Percentiles rank a stretch among this genome's conserved stretches.
Conservation (phyloP, 2,329 filamentous ascomycete genomes). For the Botryosphaeria dothidea region DNA sequence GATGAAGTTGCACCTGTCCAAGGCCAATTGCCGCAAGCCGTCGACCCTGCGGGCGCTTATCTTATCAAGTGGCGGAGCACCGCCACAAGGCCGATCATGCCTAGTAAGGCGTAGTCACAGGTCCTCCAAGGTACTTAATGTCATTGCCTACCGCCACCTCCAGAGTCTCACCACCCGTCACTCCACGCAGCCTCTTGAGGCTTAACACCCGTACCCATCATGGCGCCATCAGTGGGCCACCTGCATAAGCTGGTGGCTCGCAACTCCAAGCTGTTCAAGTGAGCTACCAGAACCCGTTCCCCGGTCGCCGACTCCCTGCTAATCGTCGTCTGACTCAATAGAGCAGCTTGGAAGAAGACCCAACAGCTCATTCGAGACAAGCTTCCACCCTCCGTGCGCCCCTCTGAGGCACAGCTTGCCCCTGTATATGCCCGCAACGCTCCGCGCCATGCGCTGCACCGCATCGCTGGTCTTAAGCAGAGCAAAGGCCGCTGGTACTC, state of each 20-base stretch:
- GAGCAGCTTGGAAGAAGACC: slow-evolving; percentile 51
- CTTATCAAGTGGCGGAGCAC: not conserved
- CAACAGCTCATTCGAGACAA: slow-evolving; percentile 48
- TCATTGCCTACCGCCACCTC: slow-evolving; percentile 9
- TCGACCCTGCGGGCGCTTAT: not conserved
- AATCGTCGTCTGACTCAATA: slow-evolving; percentile 26
- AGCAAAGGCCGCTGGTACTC: slow-evolving; percentile 65
- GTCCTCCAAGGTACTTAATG: not conserved
- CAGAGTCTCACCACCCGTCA: slow-evolving; percentile 10
- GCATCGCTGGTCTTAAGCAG: slow-evolving; percentile 63
- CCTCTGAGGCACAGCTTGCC: slow-evolving; percentile 54
- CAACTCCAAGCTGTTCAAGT: slow-evolving; percentile 45
- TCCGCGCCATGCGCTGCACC: slow-evolving; percentile 61
- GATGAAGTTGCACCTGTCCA: too few relatives aligned
- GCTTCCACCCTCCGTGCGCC: slow-evolving; percentile 43
- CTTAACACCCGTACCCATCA: slow-evolving; percentile 25
- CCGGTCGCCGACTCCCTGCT: not conserved
- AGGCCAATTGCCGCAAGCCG: too few relatives aligned
- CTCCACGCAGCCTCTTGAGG: slow-evolving; percentile 16
- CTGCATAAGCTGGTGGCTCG: slow-evolving; percentile 42
- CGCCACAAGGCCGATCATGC: not conserved
- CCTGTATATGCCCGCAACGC: slow-evolving; percentile 60
- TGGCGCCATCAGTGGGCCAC: slow-evolving; percentile 41
- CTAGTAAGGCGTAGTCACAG: not conserved
- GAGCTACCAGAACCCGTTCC: slow-evolving; percentile 21